phyloP scores from a whole-genome alignment of 2,329 filamentous ascomycete species.

The Epichloe gansuensis region DNA sequence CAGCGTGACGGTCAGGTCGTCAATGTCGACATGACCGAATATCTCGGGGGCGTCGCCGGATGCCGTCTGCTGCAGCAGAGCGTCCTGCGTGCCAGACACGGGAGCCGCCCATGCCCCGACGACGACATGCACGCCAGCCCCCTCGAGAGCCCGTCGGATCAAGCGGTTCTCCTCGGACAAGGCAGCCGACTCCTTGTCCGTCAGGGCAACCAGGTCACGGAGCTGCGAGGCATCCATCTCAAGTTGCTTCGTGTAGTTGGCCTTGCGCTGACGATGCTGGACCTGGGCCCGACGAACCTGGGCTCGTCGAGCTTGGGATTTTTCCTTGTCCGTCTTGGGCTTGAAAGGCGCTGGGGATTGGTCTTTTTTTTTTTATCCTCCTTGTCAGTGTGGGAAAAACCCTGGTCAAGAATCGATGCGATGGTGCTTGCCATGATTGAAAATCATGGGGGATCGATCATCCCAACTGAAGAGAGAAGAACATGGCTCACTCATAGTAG shows the following conservation, averaged over 20 bases:
- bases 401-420: too few species aligned
- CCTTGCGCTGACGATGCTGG: constrained; percentile 43
- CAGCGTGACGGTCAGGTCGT: constrained; percentile 28
- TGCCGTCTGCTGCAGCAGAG: not conserved
- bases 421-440: too few species aligned
- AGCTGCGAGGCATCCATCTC: constrained; percentile 37
- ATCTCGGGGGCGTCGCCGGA: constrained; percentile 11
- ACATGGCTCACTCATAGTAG: not conserved
- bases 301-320: constrained; percentile 33
- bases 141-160: constrained; percentile 24
- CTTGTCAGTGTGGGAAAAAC: too few species aligned
- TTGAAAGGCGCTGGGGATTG: not conserved
- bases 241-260: constrained; percentile 40
- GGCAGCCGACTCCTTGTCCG: constrained; percentile 24
- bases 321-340: constrained; percentile 19
- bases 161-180: constrained; percentile 30
- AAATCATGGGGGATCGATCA: too few species aligned
- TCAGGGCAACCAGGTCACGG: constrained; percentile 31
- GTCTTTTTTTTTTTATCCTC: too few species aligned
- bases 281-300: constrained; percentile 42
- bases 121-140: constrained; percentile 10
- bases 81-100: not conserved
- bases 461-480: not conserved
- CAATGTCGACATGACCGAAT: constrained; percentile 22
- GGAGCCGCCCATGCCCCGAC: not conserved